Percentiles rank a stretch among this genome's conserved stretches.
Conservation (phyloP, 345 rosid genomes). For the Raphanus sativus region DNA sequence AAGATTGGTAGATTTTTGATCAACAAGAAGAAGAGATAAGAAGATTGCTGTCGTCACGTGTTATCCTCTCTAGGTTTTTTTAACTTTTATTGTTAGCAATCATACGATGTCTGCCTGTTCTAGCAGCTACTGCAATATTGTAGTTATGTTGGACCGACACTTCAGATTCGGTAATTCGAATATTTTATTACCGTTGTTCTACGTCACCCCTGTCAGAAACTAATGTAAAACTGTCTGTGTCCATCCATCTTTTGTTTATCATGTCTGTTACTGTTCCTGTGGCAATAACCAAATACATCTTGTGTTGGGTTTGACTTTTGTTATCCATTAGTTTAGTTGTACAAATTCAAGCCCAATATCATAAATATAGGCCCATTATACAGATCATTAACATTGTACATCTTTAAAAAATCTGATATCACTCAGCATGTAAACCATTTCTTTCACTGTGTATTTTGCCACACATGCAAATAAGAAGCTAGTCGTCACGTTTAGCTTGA, state of each 20-base stretch:
- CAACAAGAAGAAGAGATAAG: conserved; percentile 1
- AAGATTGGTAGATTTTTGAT: neutral
- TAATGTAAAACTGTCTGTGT: neutral
- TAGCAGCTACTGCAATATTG: conserved; percentile 1
- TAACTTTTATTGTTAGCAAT: too few relatives aligned
- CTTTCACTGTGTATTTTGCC: neutral
- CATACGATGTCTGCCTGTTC: conserved; percentile 11
- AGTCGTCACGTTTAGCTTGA: neutral
- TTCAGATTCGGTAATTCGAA: too few relatives aligned
- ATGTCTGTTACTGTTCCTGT: neutral
- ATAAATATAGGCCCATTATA: neutral
- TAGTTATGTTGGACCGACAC: conserved; percentile 22
- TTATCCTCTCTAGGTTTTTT: neutral
- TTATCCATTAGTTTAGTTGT: neutral
- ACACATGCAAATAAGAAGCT: neutral
- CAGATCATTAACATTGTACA: too few relatives aligned
- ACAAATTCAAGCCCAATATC: neutral
- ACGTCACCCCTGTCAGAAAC: too few relatives aligned
- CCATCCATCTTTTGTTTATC: neutral
- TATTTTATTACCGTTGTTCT: neutral
- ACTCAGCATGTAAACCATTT: neutral
- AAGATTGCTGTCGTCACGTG: conserved; percentile 29
- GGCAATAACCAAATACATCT: neutral
- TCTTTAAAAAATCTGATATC: neutral
- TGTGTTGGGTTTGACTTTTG: neutral